phyloP scores from a whole-genome alignment of 2,329 filamentous ascomycete genomes.

The Geoglossum cookeanum region DNA sequence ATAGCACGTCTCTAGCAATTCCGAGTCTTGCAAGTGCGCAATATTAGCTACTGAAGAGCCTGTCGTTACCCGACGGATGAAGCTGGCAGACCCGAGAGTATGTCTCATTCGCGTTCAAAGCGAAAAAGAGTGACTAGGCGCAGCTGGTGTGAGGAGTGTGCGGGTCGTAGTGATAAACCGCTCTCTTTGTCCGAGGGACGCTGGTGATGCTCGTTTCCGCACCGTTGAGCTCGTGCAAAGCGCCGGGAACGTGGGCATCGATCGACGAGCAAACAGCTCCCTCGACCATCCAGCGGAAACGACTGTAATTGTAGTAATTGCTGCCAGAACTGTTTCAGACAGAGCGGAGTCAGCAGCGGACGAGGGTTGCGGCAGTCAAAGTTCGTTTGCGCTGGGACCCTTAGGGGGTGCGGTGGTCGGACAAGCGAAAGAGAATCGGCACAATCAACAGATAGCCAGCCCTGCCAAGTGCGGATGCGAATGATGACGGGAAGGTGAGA shows the following conservation, averaged over 20 bases:
- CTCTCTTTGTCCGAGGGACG: background rate
- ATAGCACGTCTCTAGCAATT: background rate
- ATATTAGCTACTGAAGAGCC: background rate
- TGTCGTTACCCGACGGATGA: background rate
- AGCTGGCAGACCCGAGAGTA: background rate
- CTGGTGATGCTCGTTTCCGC: slow-evolving; percentile 2
- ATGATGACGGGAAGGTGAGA: background rate
- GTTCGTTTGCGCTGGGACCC: background rate
- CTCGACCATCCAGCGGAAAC: background rate
- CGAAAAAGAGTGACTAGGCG: background rate
- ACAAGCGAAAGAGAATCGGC: slow-evolving; percentile 3
- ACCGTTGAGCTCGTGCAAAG: slow-evolving; percentile 2
- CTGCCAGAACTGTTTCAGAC: background rate
- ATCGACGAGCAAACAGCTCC: slow-evolving; percentile 1
- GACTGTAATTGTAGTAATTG: background rate
- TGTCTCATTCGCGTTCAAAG: background rate
- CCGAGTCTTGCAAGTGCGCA: background rate
- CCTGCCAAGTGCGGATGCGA: background rate
- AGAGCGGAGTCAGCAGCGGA: background rate
- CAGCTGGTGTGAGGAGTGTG: background rate
- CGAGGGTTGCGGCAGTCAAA: background rate
- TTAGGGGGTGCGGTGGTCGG: slow-evolving; percentile 1
- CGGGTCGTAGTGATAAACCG: background rate
- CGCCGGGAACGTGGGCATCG: slow-evolving; percentile 2
- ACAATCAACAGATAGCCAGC: slow-evolving; percentile 3